Evolutionary conservation across 352 stramenopile genomes (phyloP), one percentile per base, ranked within the genome.

Genomic region (Phytopythium helicoides): DNA sequence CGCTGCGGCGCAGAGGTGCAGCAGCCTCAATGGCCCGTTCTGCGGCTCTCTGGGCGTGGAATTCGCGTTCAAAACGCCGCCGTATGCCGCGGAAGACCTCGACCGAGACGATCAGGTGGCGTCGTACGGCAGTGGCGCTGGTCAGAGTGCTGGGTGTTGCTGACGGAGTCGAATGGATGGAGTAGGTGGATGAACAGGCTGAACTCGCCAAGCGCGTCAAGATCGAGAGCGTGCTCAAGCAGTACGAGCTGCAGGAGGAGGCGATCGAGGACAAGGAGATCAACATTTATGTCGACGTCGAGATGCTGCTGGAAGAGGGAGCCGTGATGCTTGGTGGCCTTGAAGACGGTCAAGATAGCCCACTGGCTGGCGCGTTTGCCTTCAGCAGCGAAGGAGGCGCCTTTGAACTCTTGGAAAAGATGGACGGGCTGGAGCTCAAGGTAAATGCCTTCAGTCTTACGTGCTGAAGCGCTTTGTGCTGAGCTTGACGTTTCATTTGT

Each of bases 391-490:
- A 77, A 39, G 69, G 66, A 14, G 74, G 73, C 21, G 73, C 71
- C 38, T 88, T 86, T 50, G 78, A 89, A 47, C 44, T 76, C 38
- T 62, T 92, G 12, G 72, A 88, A 57, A 72, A 56, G 23, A 87
- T 92, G 78, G 64, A 89, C 47, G 81, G 78, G 33, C 74, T 80
- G 33, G 76, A 87, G 39, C 56, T 92, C 14, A 87, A 89, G 73
- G 76, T 87, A 31, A 7, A 58, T 36, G 38, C 18, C 11, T 18
- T 19, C n/a, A n/a, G n/a, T n/a, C n/a, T n/a, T n/a, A n/a, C 39
- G 45, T 19, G 10, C 10, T 15, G 6, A 6, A 2, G 35, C n/a
- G n/a, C 0, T 18, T 16, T 1, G 8, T 2, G n/a, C 9, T 11
- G 3, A 0, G 3, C 10, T 18, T 50, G n/a, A 51, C 45, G 12